A percentile compares a stretch with the other conserved stretches of the same genome.
Evolutionary conservation across 345 rosid species (phyloP).

Genomic region (Ailanthus altissimus): DNA sequence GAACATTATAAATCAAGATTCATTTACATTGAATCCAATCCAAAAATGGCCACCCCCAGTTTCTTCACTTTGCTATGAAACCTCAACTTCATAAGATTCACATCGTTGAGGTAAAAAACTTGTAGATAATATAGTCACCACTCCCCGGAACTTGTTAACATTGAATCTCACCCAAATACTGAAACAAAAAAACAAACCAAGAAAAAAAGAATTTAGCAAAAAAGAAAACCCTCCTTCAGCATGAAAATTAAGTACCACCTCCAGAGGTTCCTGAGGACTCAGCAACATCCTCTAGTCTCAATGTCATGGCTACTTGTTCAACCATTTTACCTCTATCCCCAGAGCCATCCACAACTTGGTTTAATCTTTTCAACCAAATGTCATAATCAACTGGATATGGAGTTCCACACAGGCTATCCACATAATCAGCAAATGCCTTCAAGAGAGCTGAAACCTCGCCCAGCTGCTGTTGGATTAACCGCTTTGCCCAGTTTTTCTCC

Average conservation of each 20-base stretch:
- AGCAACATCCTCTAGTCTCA: slow-evolving; percentile 35
- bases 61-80: background rate
- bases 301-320: slow-evolving; percentile 36
- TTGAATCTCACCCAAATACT: background rate
- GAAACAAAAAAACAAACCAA: slow-evolving; percentile 1
- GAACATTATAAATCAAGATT: background rate
- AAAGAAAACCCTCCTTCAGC: background rate
- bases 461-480: slow-evolving; percentile 56
- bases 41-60: background rate
- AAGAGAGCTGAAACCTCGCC: slow-evolving; percentile 56
- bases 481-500: slow-evolving; percentile 59
- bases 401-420: slow-evolving; percentile 68
- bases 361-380: slow-evolving; percentile 58
- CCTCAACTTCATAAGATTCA: slow-evolving; percentile 9
- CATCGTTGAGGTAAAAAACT: background rate
- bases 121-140: background rate
- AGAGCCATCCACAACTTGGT: slow-evolving; percentile 45
- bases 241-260: slow-evolving; percentile 19
- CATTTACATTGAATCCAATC: slow-evolving; percentile 13
- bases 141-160: background rate
- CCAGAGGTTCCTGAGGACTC: slow-evolving; percentile 42
- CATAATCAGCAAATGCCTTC: slow-evolving; percentile 73
- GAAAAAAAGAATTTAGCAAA: background rate
- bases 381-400: slow-evolving; percentile 67
- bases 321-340: slow-evolving; percentile 56